phyloP scores from a whole-genome alignment of 1,139 yeast species.

The Saccharomyces uvarum region DNA sequence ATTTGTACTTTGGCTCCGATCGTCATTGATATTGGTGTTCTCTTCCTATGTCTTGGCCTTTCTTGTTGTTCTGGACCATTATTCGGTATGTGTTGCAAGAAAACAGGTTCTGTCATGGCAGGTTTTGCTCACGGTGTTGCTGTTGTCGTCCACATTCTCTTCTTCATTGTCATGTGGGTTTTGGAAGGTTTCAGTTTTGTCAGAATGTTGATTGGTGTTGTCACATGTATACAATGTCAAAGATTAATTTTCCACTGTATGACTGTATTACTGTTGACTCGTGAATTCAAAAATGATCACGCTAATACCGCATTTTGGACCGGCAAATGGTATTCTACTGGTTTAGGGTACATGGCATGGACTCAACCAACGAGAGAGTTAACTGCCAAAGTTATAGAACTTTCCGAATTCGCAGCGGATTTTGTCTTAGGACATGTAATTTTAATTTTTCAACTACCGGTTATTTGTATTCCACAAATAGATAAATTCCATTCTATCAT shows the following conservation, averaged over 20 bases:
- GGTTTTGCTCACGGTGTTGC: slow-evolving; percentile 95
- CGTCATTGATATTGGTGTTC: slow-evolving; percentile 77
- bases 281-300: slow-evolving; percentile 96
- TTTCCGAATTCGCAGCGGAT: slow-evolving; percentile 96
- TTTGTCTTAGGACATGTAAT: slow-evolving; percentile 85
- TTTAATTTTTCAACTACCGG: slow-evolving; percentile 82
- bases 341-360: slow-evolving; percentile 91
- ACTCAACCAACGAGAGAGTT: slow-evolving; percentile 96
- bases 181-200: slow-evolving; percentile 85
- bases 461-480: slow-evolving; percentile 74
- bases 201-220: slow-evolving; percentile 79
- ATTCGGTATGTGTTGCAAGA: slow-evolving; percentile 91
- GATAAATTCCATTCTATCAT: slow-evolving; percentile 98
- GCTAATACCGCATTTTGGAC: slow-evolving; percentile 99
- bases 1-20: slow-evolving; percentile 90
- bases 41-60: slow-evolving; percentile 62
- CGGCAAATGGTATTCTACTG: slow-evolving; percentile 97
- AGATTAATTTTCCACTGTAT: slow-evolving; percentile 79
- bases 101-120: slow-evolving; percentile 95
- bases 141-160: slow-evolving; percentile 72
- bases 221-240: slow-evolving; percentile 79
- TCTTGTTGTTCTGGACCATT: slow-evolving; percentile 98
- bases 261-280: slow-evolving; percentile 74
- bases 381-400: slow-evolving; percentile 85
- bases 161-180: slow-evolving; percentile 96